Evolutionary conservation across 345 rosid species (phyloP).

Genomic region (Aquilaria malaccensis): DNA sequence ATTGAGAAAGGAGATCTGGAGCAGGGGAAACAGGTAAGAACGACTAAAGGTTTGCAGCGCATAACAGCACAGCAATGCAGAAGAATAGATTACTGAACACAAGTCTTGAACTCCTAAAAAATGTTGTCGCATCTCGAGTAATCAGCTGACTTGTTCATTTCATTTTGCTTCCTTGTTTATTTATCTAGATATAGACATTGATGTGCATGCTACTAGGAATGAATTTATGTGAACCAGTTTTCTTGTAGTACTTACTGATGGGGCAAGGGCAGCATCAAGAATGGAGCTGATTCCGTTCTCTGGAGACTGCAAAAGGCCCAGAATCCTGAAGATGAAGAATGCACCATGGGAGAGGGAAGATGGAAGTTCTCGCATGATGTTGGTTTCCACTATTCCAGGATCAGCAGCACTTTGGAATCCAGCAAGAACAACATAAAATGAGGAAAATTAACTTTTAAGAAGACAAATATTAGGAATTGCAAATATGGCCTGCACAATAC

Average conservation of each 20-base stretch:
- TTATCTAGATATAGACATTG: not conserved
- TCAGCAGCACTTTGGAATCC: constrained; percentile 58
- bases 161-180: not conserved
- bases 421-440: constrained; percentile 6
- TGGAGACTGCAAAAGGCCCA: constrained; percentile 57
- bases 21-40: no score
- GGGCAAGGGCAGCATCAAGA: constrained; percentile 80
- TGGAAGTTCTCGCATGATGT: constrained; percentile 90
- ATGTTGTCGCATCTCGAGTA: no score
- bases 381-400: constrained; percentile 81
- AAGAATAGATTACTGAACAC: no score
- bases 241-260: constrained; percentile 47
- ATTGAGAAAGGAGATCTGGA: no score
- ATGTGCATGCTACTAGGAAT: not conserved
- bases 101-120: no score
- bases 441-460: no score
- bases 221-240: not conserved
- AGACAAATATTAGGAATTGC: no score
- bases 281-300: constrained; percentile 51
- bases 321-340: constrained; percentile 32
- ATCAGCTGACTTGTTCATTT: not conserved
- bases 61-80: no score
- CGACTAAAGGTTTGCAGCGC: no score
- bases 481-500: no score
- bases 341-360: constrained; percentile 38